Base-by-base conservation (phyloP, 768 basidiomycete genomes). In the Thelephora ganbajun region DNA sequence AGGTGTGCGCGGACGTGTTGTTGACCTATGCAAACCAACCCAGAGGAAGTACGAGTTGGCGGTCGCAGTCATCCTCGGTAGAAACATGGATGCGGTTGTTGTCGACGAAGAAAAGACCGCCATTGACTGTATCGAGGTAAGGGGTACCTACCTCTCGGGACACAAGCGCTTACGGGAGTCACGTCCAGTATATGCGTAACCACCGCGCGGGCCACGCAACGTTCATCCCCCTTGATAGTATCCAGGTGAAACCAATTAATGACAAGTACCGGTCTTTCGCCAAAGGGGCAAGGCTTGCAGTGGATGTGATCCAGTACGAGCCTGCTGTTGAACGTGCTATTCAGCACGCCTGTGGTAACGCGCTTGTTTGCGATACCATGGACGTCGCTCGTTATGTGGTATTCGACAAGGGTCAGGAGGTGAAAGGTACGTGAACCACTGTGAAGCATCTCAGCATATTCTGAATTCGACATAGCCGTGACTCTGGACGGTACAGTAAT, bases 211-310 rank as follows among this genome's bases (percentile, higher is more conserved):
- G 94, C 1, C 89, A 92, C 65, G 94, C 94, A 11, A 99, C 96
- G 0, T 98, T 98, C 68, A 85, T 99, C 42, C 96, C 96, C 0
- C 80, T 99, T n/a, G 94, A 98, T 61, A 93, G 91, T 7, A 94
- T 98, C 54, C 88, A 91, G 59, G 83, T 84, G 33, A 97, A 94
- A 61, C 81, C 91, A 1, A 72, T 91, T 53, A 91, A 92, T 53
- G 96, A 98, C 66, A 92, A 91, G 61, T 91, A 87, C 65, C 81
- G 96, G 19, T 82, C 84, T 5, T 89, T 93, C 58, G 88, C 84
- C 2, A 88, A 90, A 55, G 77, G 77, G 9, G 76, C 78, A 0
- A 66, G 77, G 7, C 64, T 80, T 5, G 79, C 76, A 0, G 69
- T 79, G 44, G 78, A 80, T 53, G 72, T 78, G 26, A 74, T 80